Evolutionary conservation across 1,284 basidiomycete genomes (phyloP).

Genomic region (Ustilago vetiveriae): DNA sequence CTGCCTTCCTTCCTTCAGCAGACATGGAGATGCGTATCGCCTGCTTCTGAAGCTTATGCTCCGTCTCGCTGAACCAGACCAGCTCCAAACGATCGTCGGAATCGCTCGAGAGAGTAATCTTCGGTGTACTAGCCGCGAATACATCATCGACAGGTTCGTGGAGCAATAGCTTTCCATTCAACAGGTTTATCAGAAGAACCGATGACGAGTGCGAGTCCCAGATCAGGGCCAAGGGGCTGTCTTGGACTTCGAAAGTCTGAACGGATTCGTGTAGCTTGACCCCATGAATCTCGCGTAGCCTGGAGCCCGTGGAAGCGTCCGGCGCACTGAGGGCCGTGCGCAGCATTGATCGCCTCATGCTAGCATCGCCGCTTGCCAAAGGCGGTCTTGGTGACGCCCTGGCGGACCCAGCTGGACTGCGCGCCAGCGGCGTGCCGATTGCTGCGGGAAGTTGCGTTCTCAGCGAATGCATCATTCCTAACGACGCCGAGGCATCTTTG

Average conservation of each 20-base stretch:
- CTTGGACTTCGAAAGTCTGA: conserved; percentile 7
- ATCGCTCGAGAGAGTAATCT: background rate
- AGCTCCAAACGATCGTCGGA: conserved; percentile 16
- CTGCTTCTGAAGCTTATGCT: conserved; percentile 11
- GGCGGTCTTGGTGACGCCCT: conserved; percentile 30
- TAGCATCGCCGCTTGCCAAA: conserved; percentile 15
- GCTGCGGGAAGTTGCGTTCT: conserved; percentile 32
- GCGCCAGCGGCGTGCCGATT: conserved; percentile 31
- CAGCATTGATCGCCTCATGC: conserved; percentile 29
- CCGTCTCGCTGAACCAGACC: conserved; percentile 19
- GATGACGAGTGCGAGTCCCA: conserved; percentile 36
- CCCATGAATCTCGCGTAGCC: conserved; percentile 21
- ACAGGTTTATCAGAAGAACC: conserved; percentile 13
- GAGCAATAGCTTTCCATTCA: conserved; percentile 20
- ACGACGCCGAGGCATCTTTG: conserved; percentile 13
- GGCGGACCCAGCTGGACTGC: conserved; percentile 34
- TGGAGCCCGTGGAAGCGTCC: conserved; percentile 10
- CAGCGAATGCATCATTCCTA: conserved; percentile 29
- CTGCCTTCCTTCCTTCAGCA: background rate
- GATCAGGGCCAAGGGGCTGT: conserved; percentile 10
- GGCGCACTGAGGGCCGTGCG: conserved; percentile 20
- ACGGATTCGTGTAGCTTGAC: conserved; percentile 16
- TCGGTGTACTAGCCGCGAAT: conserved; percentile 6
- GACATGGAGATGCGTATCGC: conserved; percentile 3
- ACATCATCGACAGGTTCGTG: conserved; percentile 26